Evolutionary conservation across 2,329 filamentous ascomycete genomes (phyloP), one percentile per base, ranked within the genome.

Genomic region (Trichoderma gracile): DNA sequence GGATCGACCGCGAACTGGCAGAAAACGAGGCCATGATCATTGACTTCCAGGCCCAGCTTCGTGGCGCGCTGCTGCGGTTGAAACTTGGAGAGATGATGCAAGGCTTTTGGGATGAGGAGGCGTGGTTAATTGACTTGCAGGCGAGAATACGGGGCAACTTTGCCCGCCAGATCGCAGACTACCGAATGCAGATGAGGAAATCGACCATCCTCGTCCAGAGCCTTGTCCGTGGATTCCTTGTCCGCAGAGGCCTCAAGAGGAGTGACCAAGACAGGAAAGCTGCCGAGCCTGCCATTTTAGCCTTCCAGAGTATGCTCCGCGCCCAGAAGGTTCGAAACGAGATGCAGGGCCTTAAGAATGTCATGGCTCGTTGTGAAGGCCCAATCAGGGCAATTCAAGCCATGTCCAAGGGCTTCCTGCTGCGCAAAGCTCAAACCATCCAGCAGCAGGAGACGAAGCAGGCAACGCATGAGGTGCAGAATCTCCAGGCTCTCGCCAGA

Each of bases 101-200:
- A 71, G 79, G 86, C 49, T 83, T 99, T 3, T 99, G 95, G 95
- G 90, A 95, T 67, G 84, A 86, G 14, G 95, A 99, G 76, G 84
- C 89, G 27, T 82, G 84, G 75, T 78, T 99, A 30, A 79, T 94
- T 49, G 89, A 96, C 59, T 81, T 99, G 10, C 96, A 99, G 75
- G 87, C 93, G 8, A 86, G 89, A 45, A 90, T 98, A 63, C 88
- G 95, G 65, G 96, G 93, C 60, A 92, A 96, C 71, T 97, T 92
- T 78, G 85, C 91, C 2, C 84, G 94, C 52, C 92, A 97, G 74
- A 86, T 98, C 64, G 86, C 89, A 68, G 85, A 86, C 67, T 97
- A 97, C 77, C 86, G 91, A 54, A 80, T 95, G 64, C 86, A 89
- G 68, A 97, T 97, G 93, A 85, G 86, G 63, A 84, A 80, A 21